phyloP scores from a whole-genome alignment of 2,329 filamentous ascomycete species.

The Paecilomyces formosus region DNA sequence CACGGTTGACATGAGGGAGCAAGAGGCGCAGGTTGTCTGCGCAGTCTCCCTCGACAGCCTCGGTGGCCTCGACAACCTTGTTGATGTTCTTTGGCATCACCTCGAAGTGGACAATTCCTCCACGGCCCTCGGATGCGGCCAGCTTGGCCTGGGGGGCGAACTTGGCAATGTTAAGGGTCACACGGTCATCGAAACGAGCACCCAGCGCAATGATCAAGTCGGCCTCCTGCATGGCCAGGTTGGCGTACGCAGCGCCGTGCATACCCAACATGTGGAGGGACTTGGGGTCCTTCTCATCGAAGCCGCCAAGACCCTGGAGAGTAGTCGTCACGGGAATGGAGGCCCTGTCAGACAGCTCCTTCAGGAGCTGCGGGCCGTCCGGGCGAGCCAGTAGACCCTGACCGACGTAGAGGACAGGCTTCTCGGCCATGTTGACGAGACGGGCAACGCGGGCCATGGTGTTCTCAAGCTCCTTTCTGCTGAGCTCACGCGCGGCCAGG shows the following conservation, averaged over 20 bases:
- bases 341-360: conserved; percentile 80
- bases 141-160: conserved; percentile 84
- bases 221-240: conserved; percentile 95
- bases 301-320: conserved; percentile 85
- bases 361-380: conserved; percentile 71
- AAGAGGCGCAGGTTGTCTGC: conserved; percentile 68
- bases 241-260: conserved; percentile 95
- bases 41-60: conserved; percentile 91
- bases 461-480: conserved; percentile 61
- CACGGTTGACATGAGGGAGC: conserved; percentile 61
- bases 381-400: conserved; percentile 77
- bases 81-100: conserved; percentile 99
- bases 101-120: conserved; percentile 95
- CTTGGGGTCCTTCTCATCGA: conserved; percentile 88
- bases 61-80: conserved; percentile 95
- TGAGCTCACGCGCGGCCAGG: conserved; percentile 67
- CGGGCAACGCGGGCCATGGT: conserved; percentile 71
- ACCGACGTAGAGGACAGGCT: conserved; percentile 91
- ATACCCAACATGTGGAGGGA: conserved; percentile 97
- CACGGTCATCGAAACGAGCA: conserved; percentile 92
- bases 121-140: conserved; percentile 75
- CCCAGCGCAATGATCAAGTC: conserved; percentile 94
- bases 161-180: conserved; percentile 71
- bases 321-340: conserved; percentile 94
- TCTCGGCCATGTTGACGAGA: conserved; percentile 82